Base-by-base conservation (phyloP, 768 basidiomycete genomes). In the Trametes cingulata region DNA sequence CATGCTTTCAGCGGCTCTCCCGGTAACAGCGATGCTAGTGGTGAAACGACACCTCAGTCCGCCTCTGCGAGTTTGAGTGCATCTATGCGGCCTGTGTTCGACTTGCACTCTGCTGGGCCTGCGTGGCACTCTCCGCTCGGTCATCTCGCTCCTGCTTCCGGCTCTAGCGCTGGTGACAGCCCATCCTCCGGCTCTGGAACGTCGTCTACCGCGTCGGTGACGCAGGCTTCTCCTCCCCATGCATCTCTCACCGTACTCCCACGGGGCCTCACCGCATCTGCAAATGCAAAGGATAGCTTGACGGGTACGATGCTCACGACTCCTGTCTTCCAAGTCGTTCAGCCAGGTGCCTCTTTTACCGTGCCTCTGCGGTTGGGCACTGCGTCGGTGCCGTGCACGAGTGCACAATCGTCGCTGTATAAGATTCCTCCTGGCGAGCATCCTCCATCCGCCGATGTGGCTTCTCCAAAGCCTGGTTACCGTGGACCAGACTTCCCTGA, bases 261-360 rank as follows among this genome's bases (percentile, higher is more conserved):
- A 33, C 29, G 6, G 29, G 10, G 29, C 6, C 14, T 27, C 6
- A 40, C 6, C 5, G 39, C 39, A 8, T 29, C 27, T 29, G 29
- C 46, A n/a, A n/a, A n/a, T 33, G 29, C 6, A 10, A 33, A 33
- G 10, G 29, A 33, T 4, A 33, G 29, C 29, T 33, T 33, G 39
- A 14, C 14, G 7, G 48, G 13, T 36, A 36, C 9, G 1, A n/a
- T 33, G 7, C 35, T 19, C 2, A 22, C 54, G 17, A 15, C 45
- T 19, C 29, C 36, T 20, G 24, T n/a, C 4, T 15, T 64, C 0
- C 58, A 64, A 15, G 25, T 56, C 13, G 57, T 47, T 27, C 45
- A 52, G 2, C 48, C 58, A 17, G 62, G 62, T 4, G 22, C 54
- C 27, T 64, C 62, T 2, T 64, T 64, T 42, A 60, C 54, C 24